Base-by-base conservation (phyloP, 805 yeast species). In the Barnettozyma wickerhamii region DNA sequence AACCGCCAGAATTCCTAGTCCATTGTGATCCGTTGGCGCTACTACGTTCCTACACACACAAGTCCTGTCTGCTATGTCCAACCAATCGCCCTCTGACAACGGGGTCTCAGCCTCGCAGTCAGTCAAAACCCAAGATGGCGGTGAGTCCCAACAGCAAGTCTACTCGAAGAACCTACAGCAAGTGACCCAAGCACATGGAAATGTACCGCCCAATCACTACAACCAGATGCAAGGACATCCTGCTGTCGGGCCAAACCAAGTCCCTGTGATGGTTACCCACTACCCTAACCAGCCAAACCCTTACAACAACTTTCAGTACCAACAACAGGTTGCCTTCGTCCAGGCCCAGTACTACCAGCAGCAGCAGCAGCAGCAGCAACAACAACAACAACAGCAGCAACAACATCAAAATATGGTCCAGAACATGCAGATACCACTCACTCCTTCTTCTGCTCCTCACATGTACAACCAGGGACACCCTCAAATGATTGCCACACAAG, bases 251-350 rank as follows among this genome's bases (percentile, higher is more conserved):
- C 39, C 29, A 37, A 14, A 18, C 28, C 26, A n/a, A 33, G 33
- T 50, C 19, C 55, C 55, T 6, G 20, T 49, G 42, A 47, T 52
- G 47, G 51, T 48, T 10, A 10, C 54, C 12, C 56, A 52, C 26
- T 52, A 51, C 21, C 52, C 51, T 6, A 32, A 38, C n/a, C 43
- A 35, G 23, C 39, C 33, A 20, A 30, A 30, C 18, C 32, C 38
- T 27, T 34, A 37, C 14, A 19, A 31, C 35, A 44, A 44, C 17
- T 39, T 37, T 27, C 53, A 46, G 33, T 36, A 41, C 19, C 51
- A 55, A 35, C 49, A 47, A 26, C 49, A 41, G 20, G 39, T 38
- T 15, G 45, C 45, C 10, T 44, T 33, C 33, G 38, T 39, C 7
- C 48, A 48, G 20, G 38, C 46, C 2, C 43, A 41, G 6, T 37